Base-by-base conservation (phyloP, 1,284 basidiomycete genomes). In the Irpex sp. region DNA sequence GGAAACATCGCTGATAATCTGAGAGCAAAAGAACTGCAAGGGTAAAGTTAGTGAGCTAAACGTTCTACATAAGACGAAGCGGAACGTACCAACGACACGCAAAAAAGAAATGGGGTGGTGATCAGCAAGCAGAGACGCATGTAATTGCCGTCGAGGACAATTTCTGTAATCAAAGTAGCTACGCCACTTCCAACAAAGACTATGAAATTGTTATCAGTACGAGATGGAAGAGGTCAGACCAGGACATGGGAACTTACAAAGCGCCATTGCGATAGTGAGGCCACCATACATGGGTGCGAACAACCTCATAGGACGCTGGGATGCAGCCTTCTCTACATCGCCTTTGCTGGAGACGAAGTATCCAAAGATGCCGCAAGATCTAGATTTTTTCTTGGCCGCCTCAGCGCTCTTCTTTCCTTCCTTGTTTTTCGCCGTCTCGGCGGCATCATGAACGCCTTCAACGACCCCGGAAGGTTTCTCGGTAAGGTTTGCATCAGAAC, bases 201-300 rank as follows among this genome's bases (percentile, higher is more conserved):
- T 89, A 68, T 26, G 17, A 26, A 37, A 9, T 47, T n/a, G 19
- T 21, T 17, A 50, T 50, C n/a, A 58, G 39, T 17, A 17, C 36
- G 33, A 4, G 4, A 11, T 11, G 26, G 35, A 9, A 56, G 6
- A 57, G 46, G 36, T 9, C 55, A 36, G 3, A 21, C 59, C 54
- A 60, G 33, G 51, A 31, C 60, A 57, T 17, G 17, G 9, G 2
- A 11, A 76, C 82, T 74, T 72, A 88, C 92, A 91, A 60, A 84
- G 71, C 17, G 81, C 84, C 66, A 87, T 73, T 13, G 79, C 91
- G 66, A 82, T 83, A 46, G 88, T 89, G 7, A 93, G 71, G 17
- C 93, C 93, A 57, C 84, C 85, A 68, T 93, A 92, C 59, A 94
- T 74, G 0, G 93, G 91, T 4, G 90, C 92, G 68, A 90, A 89